Percentiles rank a stretch among this genome's conserved stretches.
Conservation (phyloP, 805 yeast species). For the Yarrowia divulgata region DNA sequence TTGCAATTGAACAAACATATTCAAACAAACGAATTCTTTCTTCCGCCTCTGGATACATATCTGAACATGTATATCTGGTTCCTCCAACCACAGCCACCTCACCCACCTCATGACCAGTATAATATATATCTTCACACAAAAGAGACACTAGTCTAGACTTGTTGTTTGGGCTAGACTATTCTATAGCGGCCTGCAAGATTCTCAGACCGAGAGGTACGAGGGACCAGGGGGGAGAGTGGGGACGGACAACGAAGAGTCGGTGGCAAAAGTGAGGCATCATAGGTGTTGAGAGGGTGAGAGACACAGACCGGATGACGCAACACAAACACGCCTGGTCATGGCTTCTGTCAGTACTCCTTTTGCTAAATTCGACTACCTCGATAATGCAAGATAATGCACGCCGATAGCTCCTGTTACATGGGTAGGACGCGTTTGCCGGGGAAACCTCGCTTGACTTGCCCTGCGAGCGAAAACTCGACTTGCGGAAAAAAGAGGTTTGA, state of each 20-base stretch:
- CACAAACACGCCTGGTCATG: no score
- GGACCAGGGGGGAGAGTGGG: neutral
- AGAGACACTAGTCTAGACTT: slow-evolving; percentile 20
- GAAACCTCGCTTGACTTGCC: slow-evolving; percentile 32
- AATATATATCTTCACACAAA: neutral
- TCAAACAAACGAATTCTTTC: no score
- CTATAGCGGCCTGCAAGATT: slow-evolving; percentile 25
- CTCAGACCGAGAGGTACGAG: slow-evolving; percentile 36
- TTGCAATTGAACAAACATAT: no score
- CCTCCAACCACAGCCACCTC: no score
- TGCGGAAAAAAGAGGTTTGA: slow-evolving; percentile 1
- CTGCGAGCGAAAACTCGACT: slow-evolving; percentile 4
- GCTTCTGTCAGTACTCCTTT: no score
- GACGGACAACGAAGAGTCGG: neutral
- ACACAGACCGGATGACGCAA: no score
- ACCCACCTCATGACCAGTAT: neutral
- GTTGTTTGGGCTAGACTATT: slow-evolving; percentile 25
- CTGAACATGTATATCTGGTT: no score
- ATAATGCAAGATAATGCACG: slow-evolving; percentile 23
- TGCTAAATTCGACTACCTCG: neutral
- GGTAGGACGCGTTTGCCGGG: no score
- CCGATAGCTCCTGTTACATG: neutral
- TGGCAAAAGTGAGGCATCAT: no score
- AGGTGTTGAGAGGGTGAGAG: no score
- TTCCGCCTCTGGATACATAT: no score